Evolutionary conservation across 805 yeast genomes (phyloP).

Genomic region (Pichia paraexigua): DNA sequence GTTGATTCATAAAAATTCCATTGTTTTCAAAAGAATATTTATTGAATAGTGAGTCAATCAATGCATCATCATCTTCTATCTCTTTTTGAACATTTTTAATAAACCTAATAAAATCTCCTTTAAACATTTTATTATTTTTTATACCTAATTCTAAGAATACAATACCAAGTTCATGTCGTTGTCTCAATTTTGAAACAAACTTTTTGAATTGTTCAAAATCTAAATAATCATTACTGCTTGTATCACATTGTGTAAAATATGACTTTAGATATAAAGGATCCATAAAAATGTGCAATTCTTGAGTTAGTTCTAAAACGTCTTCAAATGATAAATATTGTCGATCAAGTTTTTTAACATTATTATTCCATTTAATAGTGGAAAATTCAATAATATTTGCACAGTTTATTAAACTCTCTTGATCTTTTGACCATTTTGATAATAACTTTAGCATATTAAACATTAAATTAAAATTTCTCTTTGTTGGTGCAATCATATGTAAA

Average conservation of each 20-base stretch:
- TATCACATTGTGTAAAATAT: slow-evolving; percentile 50
- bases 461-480: slow-evolving; percentile 42
- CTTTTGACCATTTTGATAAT: slow-evolving; percentile 32
- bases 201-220: slow-evolving; percentile 66
- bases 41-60: slow-evolving; percentile 29
- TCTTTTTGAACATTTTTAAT: slow-evolving; percentile 35
- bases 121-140: slow-evolving; percentile 17
- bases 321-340: slow-evolving; percentile 40
- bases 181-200: slow-evolving; percentile 62
- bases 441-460: slow-evolving; percentile 48
- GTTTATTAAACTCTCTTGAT: slow-evolving; percentile 9
- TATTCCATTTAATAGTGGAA: slow-evolving; percentile 5
- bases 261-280: slow-evolving; percentile 41
- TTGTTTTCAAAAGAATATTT: slow-evolving; percentile 27
- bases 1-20: slow-evolving; percentile 16
- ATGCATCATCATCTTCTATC: slow-evolving; percentile 2
- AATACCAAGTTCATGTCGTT: slow-evolving; percentile 49
- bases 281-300: slow-evolving; percentile 64
- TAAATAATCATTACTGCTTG: slow-evolving; percentile 40
- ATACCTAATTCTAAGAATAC: slow-evolving; percentile 30
- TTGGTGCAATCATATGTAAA: slow-evolving; percentile 65
- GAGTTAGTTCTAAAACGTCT: slow-evolving; percentile 59
- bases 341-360: slow-evolving; percentile 1
- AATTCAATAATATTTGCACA: slow-evolving; percentile 6
- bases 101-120: slow-evolving; percentile 35